Evolutionary conservation across 176 grass and related monocot genomes (phyloP).

Genomic region (Carex pumila): DNA sequence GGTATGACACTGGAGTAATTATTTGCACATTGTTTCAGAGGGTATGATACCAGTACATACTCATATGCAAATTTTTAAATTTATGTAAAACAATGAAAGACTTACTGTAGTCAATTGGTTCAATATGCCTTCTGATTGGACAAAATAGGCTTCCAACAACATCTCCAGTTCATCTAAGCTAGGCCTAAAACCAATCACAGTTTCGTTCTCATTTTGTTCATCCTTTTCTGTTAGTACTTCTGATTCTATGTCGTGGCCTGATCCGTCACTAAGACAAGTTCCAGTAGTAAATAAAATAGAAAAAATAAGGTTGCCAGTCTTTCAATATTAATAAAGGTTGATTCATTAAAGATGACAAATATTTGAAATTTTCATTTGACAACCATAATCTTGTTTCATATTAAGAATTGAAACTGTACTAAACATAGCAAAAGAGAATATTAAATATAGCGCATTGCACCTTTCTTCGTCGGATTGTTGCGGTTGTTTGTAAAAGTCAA

Average conservation of each 20-base stretch:
- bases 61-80: background rate
- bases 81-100: background rate
- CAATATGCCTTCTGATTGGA: constrained; percentile 58
- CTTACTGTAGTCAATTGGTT: constrained; percentile 48
- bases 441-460: background rate
- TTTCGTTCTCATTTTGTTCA: constrained; percentile 7
- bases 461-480: constrained; percentile 25
- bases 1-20: background rate
- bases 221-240: background rate
- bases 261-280: background rate
- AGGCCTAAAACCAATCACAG: constrained; percentile 18
- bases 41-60: background rate
- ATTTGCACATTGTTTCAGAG: background rate
- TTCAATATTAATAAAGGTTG: background rate
- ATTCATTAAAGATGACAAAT: background rate
- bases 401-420: background rate
- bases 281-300: background rate
- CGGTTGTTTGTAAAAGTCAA: background rate
- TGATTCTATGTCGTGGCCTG: background rate
- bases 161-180: constrained; percentile 63
- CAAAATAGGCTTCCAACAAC: constrained; percentile 66
- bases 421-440: background rate
- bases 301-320: background rate
- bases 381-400: background rate
- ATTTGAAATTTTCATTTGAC: background rate